Percentiles rank a stretch among this genome's conserved stretches.
These are phyloP conservation scores for Draba incana DNA, from an alignment of 345 rosid species.

Conservation along the genomic window DNA sequence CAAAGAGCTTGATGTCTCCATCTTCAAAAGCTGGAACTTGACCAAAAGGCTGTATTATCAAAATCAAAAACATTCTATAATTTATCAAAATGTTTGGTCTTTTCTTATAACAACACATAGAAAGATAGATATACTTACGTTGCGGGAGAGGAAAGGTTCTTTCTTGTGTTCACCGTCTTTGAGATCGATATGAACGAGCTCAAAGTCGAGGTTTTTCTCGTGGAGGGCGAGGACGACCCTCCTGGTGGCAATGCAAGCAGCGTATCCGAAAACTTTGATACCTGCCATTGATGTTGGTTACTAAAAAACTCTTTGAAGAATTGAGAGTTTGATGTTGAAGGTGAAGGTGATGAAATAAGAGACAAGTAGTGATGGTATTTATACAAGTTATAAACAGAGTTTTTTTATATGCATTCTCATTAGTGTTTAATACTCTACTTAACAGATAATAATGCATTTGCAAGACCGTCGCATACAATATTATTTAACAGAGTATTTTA, in stretches of 20 bases:
- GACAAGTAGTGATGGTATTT: slow-evolving; percentile 34
- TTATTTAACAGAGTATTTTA: too few relatives aligned
- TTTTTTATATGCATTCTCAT: neutral
- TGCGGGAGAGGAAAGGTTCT: slow-evolving; percentile 22
- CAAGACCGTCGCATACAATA: slow-evolving; percentile 26
- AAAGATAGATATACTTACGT: slow-evolving; percentile 18
- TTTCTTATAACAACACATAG: neutral
- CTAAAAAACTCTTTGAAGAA: neutral
- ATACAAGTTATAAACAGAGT: neutral
- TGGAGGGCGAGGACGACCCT: slow-evolving; percentile 28
- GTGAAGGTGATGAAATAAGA: slow-evolving; percentile 38
- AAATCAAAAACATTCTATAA: slow-evolving; percentile 8
- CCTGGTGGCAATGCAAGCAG: neutral
- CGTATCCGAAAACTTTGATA: slow-evolving; percentile 20
- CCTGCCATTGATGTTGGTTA: slow-evolving; percentile 12
- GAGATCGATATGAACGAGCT: slow-evolving; percentile 21
- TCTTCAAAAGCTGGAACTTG: slow-evolving; percentile 71
- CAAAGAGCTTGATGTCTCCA: slow-evolving; percentile 67
- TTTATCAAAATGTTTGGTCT: too few relatives aligned
- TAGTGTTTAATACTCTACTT: neutral
- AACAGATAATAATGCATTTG: slow-evolving; percentile 1
- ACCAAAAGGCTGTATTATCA: slow-evolving; percentile 62
- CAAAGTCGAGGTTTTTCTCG: slow-evolving; percentile 33
- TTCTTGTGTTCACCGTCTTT: slow-evolving; percentile 21
- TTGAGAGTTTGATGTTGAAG: slow-evolving; percentile 26